Evolutionary conservation across 176 grass and related monocot genomes (phyloP), one percentile per base, ranked within the genome.

Genomic region (Thalia dealbata): DNA sequence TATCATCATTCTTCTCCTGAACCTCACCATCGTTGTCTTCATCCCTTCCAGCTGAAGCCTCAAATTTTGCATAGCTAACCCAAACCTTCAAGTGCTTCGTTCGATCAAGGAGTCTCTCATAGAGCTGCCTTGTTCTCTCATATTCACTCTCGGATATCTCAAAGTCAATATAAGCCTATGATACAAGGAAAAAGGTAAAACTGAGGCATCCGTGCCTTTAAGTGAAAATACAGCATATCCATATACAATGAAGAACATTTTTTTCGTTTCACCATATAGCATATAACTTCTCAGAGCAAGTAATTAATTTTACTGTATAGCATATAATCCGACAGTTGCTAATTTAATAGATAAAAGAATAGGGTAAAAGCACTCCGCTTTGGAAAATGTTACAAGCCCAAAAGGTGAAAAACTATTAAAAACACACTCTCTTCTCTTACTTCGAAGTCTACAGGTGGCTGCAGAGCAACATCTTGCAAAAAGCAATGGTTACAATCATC

Each of bases 11-110:
- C 61, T 82, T 78, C 6, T 83, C 81, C 11, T 41, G 27, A 61
- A 78, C 80, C 61, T 91, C 84, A 19, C 15, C 60, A 35, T 64
- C 82, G 29, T 6, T 74, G 9, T 87, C 72, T 50, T 97, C 83
- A 32, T 75, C 62, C 48, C 78, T 80, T 51, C 75, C 87, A 88
- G 85, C 85, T 27, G 87, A 88, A 70, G 87, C 89, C 81, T 92
- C 85, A 29, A 97, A 92, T 41, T 92, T 86, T 14, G 95, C 95
- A 81, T 81, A 97, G 51, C 95, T 97, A 46, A 92, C 80, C 90
- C 95, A 97, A 56, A 92, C 95, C 78, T 97, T 92, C 73, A 91
- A 72, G 76, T 97, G 90, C 59, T 86, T 92, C 19, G 93, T 91
- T 82, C 90, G 82, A 78, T 92, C 90, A 79, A 97, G 83, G 54